Percentiles rank a stretch among this genome's conserved stretches.
Conservation (phyloP, 495 filamentous ascomycete genomes). For the Penicillium crystallinum region DNA sequence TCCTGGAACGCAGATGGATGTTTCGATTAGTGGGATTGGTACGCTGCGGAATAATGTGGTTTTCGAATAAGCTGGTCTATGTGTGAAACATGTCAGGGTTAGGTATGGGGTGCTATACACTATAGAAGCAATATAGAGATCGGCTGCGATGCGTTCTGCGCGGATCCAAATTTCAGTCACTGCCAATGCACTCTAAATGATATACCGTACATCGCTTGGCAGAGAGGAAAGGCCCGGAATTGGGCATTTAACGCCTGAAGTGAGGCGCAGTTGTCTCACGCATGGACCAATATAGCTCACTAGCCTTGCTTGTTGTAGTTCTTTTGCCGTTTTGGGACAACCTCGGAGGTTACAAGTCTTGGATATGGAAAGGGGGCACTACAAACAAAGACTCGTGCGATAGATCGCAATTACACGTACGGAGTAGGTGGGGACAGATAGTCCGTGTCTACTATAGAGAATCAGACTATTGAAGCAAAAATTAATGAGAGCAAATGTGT, state of each 20-base stretch:
- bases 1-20: conserved; percentile 37
- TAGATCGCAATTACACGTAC: neutral
- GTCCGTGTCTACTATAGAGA: neutral
- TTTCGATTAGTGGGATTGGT: conserved; percentile 30
- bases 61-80: conserved; percentile 8
- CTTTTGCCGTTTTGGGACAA: neutral
- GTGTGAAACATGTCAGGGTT: too few species aligned
- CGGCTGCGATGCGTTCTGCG: neutral
- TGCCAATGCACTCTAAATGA: neutral
- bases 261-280: conserved; percentile 3
- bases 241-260: neutral
- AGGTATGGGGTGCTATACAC: neutral
- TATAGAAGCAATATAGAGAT: neutral
- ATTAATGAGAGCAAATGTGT: neutral
- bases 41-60: conserved; percentile 31
- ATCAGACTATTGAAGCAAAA: neutral
- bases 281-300: conserved; percentile 1
- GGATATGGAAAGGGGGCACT: neutral
- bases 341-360: neutral
- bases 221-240: neutral
- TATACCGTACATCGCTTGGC: neutral
- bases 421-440: neutral
- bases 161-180: neutral
- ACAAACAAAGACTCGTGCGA: neutral
- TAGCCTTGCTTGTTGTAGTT: neutral